These are phyloP conservation scores for Fusarium nygamai DNA, from an alignment of 2,329 filamentous ascomycete genomes.

Conservation along the genomic window DNA sequence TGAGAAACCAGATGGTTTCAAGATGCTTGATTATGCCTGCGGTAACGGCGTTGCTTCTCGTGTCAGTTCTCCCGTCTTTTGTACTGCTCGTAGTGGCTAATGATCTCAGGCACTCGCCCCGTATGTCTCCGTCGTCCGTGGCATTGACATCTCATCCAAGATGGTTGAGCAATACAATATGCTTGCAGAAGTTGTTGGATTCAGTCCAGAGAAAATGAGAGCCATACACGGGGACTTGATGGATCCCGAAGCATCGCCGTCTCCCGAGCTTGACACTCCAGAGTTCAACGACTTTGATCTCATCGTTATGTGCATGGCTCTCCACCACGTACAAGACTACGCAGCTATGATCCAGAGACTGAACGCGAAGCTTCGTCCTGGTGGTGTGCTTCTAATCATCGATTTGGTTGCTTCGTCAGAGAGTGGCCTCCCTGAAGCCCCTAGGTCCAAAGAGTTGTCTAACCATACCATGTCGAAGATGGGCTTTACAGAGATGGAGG, in stretches of 20 bases:
- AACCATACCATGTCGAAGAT: not conserved
- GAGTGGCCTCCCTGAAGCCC: not conserved
- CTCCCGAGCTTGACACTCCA: not conserved
- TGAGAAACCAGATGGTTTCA: accelerated
- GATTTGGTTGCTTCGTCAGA: not conserved
- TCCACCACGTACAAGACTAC: not conserved
- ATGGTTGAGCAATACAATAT: not conserved
- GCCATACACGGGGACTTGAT: not conserved
- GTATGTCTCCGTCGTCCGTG: not conserved
- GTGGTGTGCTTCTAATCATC: not conserved
- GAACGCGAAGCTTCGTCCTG: not conserved
- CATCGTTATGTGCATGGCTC: not conserved
- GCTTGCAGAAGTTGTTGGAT: not conserved
- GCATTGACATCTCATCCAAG: not conserved
- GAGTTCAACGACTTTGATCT: not conserved
- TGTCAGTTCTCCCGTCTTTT: accelerated
- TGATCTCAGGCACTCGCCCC: not conserved
- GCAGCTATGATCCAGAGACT: not conserved
- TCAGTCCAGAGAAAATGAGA: not conserved
- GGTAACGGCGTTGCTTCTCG: not conserved
- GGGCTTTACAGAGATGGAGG: not conserved
- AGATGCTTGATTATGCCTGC: not conserved
- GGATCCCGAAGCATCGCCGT: not conserved
- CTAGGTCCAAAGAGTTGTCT: not conserved
- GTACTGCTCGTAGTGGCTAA: accelerated